Base-by-base conservation (phyloP, 768 basidiomycete species). In the Boletus vermiculosoides region DNA sequence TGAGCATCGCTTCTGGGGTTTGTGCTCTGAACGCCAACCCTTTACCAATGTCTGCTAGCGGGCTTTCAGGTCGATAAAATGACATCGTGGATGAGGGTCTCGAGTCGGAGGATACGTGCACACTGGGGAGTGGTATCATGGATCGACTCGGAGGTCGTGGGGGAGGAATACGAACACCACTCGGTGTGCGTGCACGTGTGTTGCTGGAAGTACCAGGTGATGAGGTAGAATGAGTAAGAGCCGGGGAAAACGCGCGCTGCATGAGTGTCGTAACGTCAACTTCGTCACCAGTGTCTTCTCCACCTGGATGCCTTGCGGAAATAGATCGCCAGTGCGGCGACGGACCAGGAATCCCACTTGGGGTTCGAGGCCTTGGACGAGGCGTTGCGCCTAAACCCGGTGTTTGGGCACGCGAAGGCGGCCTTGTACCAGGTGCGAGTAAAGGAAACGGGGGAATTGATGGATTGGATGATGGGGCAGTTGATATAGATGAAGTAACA, bases 61-160 rank as follows among this genome's bases (percentile, higher is more conserved):
- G 81, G 55, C 82, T 85, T 57, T 82, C 83, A 8, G 83, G 74
- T 45, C 79, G 77, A 44, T 85, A 83, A 56, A 82, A 78, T 7
- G 90, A 92, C 81, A 88, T 82, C 7, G 87, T 80, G 2, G 89
- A 84, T 1, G 80, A 79, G 1, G 90, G 87, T 34, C 90, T 79
- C 20, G 89, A 90, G 10, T 84, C 82, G 5, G 85, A 81, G 3
- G 83, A 83, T 40, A 90, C 73, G 53, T 88, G 86, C 3, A 92
- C 76, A 60, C 80, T 85, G 9, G 91, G 90, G 25, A 91, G 79
- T 22, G 90, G 90, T 54, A 93, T 91, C 83, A 83, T 87, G 6
- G 92, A 93, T 52, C 88, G 82, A 65, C 90, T 91, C 2, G 90
- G 89, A 30, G 90, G 90, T 34, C 90, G 80, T 12, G 84, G 81